Conservation (phyloP, 2,329 filamentous ascomycete genomes). For the Emmonsia crescens region DNA sequence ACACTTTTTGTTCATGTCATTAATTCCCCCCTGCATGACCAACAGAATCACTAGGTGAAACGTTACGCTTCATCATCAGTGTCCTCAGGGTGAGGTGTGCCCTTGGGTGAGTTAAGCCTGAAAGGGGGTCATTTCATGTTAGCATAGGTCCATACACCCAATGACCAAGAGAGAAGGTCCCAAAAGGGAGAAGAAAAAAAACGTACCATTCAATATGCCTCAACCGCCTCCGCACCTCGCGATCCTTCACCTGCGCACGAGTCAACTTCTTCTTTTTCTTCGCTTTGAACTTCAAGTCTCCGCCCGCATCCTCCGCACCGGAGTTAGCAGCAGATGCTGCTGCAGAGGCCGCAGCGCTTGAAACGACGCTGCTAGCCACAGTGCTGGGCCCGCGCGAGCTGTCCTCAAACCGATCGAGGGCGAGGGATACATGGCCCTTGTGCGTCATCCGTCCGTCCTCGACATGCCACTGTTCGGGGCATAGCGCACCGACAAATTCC, state of each 20-base stretch:
- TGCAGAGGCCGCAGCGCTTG: conserved; percentile 48
- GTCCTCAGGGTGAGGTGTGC: conserved; percentile 64
- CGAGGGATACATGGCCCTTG: conserved; percentile 64
- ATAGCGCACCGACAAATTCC: conserved; percentile 92
- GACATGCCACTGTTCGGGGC: conserved; percentile 94
- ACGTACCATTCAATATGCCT: conserved; percentile 59
- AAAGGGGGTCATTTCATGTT: conserved; percentile 24
- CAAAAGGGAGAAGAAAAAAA: conserved; percentile 4
- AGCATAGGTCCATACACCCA: conserved; percentile 8
- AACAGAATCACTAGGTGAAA: not conserved
- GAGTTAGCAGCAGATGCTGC: conserved; percentile 60
- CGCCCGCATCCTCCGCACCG: conserved; percentile 66
- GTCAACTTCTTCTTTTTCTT: conserved; percentile 99
- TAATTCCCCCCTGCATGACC: not conserved
- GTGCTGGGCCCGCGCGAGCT: conserved; percentile 46
- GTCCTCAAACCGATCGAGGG: conserved; percentile 82
- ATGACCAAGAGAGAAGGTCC: not conserved
- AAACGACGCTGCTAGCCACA: conserved; percentile 48
- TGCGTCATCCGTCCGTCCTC: conserved; percentile 76
- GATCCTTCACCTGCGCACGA: conserved; percentile 89
- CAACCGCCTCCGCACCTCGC: conserved; percentile 73
- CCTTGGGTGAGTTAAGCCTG: conserved; percentile 77
- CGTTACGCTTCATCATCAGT: conserved; percentile 59
- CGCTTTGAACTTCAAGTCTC: conserved; percentile 69
- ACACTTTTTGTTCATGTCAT: conserved; percentile 4